Evolutionary conservation across 345 rosid species (phyloP), one percentile per base, ranked within the genome.

Genomic region (Pelargonium nanum): DNA sequence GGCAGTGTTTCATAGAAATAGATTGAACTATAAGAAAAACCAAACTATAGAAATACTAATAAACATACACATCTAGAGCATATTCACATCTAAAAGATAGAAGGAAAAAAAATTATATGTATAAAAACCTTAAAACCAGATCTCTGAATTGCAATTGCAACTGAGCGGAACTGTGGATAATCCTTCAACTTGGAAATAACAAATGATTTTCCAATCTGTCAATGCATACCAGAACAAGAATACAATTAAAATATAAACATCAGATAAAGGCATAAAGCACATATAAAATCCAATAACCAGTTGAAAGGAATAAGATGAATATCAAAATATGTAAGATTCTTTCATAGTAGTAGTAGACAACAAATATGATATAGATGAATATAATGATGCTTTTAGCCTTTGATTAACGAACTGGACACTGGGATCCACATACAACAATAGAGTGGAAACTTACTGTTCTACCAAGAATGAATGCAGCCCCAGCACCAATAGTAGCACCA

Each of bases 391-490:
- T 17, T 40, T 40, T 40, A 40, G 15, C 48, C 48, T 3, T 12
- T 3, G 15, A 40, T 8, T 7, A n/a, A 40, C 15, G 48, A 3
- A 40, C 13, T 12, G 2, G 16, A 40, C 13, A 40, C 15, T 40
- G 24, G 12, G n/a, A 61, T 20, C 53, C 15, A 53, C 40, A 34
- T n/a, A 62, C 19, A 64, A 34, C 22, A 12, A 34, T 32, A 60
- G 32, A 28, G 34, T 32, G 53, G 19, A 45, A 7, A 58, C 77
- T 56, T 68, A 93, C 96, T 0, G 97, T 93, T 77, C 90, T 81
- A 57, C 99, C 97, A 15, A 93, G 84, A 72, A 93, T 78, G 70
- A 93, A 93, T 51, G 99, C 99, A 65, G 97, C 95, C 59, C 88
- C 91, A 2, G 99, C 86, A 58, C 99, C 99, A 66, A 87, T 44